Evolutionary conservation across 2,329 filamentous ascomycete species (phyloP).

Genomic region (Mariannaea sp.): DNA sequence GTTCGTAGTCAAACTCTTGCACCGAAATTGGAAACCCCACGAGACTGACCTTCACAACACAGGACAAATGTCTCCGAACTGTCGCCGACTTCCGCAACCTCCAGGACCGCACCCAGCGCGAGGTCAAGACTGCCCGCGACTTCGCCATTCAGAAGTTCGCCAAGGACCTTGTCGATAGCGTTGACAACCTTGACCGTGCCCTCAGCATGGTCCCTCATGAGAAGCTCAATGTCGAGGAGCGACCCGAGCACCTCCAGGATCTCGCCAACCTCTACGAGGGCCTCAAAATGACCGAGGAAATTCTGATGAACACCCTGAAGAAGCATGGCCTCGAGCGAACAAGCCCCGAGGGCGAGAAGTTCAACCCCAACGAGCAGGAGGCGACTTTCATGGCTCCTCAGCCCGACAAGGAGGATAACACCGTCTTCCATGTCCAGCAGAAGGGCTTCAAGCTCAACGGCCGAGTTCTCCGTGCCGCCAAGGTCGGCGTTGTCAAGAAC

Average conservation of each 20-base stretch:
- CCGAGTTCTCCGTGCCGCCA: slow-evolving; percentile 84
- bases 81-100: slow-evolving; percentile 98
- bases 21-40: background rate
- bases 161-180: slow-evolving; percentile 89
- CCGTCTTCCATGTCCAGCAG: slow-evolving; percentile 89
- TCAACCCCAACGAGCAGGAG: slow-evolving; percentile 96
- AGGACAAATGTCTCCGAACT: slow-evolving; percentile 95
- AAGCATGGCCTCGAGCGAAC: slow-evolving; percentile 95
- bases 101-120: slow-evolving; percentile 90
- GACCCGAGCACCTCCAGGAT: slow-evolving; percentile 66
- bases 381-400: slow-evolving; percentile 92
- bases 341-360: slow-evolving; percentile 81
- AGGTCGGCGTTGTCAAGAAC: slow-evolving; percentile 96
- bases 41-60: slow-evolving; percentile 16
- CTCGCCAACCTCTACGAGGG: slow-evolving; percentile 83
- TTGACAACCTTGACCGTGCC: slow-evolving; percentile 97
- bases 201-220: slow-evolving; percentile 77
- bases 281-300: slow-evolving; percentile 91
- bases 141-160: slow-evolving; percentile 97
- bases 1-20: slow-evolving; percentile 52
- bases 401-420: slow-evolving; percentile 85
- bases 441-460: slow-evolving; percentile 97
- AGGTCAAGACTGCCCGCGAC: slow-evolving; percentile 83
- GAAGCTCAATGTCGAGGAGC: slow-evolving; percentile 63
- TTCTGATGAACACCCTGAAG: slow-evolving; percentile 84